A percentile compares a stretch with the other conserved stretches of the same genome.
phyloP scores from a whole-genome alignment of 208 protist species.

The Vickermania ingenoplastis region DNA sequence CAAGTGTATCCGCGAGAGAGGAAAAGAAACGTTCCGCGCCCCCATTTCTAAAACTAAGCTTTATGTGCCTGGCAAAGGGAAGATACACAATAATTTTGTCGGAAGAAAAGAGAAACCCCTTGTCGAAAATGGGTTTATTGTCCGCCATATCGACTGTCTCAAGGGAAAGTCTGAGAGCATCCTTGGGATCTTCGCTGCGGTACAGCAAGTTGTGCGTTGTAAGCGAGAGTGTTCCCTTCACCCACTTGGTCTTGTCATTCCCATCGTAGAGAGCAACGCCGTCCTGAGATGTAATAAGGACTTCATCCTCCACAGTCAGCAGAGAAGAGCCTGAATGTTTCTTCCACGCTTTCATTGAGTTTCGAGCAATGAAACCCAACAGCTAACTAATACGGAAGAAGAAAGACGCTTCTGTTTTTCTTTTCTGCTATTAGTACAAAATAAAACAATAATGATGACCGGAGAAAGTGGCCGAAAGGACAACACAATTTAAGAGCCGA shows the following conservation, averaged over 20 bases:
- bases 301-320: constrained; percentile 29
- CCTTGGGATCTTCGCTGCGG: constrained; percentile 11
- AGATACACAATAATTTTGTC: constrained; percentile 58
- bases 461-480: too few relatives aligned
- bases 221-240: constrained; percentile 49
- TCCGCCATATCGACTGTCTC: constrained; percentile 25
- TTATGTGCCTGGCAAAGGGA: constrained; percentile 22
- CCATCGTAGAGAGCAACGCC: constrained; percentile 47
- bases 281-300: constrained; percentile 31
- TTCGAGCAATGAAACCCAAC: too few relatives aligned
- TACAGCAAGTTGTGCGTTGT: constrained; percentile 62
- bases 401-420: too few relatives aligned
- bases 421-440: constrained; percentile 3
- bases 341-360: constrained; percentile 61
- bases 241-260: constrained; percentile 36
- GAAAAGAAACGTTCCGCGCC: constrained; percentile 41
- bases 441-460: too few relatives aligned
- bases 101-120: constrained; percentile 33
- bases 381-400: too few relatives aligned
- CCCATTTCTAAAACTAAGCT: constrained; percentile 53
- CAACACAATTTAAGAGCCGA: too few relatives aligned
- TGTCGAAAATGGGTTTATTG: constrained; percentile 15
- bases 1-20: constrained; percentile 22
- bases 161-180: constrained; percentile 34
- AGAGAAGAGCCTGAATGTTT: constrained; percentile 13